Conservation (phyloP, 495 filamentous ascomycete species). For the Niebla homalea region DNA sequence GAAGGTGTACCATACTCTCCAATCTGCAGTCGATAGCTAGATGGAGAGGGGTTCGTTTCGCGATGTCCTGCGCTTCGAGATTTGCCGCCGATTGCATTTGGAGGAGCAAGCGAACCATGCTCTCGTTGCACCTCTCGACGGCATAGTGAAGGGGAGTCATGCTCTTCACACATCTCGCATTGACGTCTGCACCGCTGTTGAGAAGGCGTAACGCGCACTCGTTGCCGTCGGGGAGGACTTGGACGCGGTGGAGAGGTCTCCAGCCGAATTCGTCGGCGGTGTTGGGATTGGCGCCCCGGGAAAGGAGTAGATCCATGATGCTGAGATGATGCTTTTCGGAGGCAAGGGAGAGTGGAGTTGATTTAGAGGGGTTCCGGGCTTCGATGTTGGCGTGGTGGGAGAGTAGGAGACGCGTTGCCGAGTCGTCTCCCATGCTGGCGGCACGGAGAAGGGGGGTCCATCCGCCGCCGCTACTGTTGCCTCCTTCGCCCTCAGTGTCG, state of each 20-base stretch:
- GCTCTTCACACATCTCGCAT: constrained; percentile 4
- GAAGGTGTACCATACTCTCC: constrained; percentile 11
- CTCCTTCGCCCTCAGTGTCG: constrained; percentile 6
- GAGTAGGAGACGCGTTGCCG: constrained; percentile 10
- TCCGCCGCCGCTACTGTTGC: background rate
- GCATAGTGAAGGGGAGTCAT: constrained; percentile 16
- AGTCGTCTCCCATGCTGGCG: constrained; percentile 9
- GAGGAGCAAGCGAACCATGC: constrained; percentile 10
- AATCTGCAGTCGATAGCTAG: constrained; percentile 12
- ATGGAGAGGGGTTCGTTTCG: constrained; percentile 14
- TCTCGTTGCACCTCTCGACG: constrained; percentile 9
- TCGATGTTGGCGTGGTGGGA: constrained; percentile 11
- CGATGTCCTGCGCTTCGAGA: constrained; percentile 10
- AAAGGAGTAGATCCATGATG: constrained; percentile 11
- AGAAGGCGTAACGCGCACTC: constrained; percentile 4
- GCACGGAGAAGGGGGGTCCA: constrained; percentile 16
- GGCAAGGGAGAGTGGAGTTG: constrained; percentile 11
- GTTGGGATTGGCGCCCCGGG: constrained; percentile 9
- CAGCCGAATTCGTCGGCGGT: constrained; percentile 13
- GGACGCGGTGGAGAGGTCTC: constrained; percentile 11
- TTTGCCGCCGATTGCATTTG: constrained; percentile 3
- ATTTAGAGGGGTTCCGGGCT: constrained; percentile 8
- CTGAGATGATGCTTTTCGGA: constrained; percentile 3
- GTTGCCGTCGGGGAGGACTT: background rate
- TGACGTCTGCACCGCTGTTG: constrained; percentile 3